A percentile compares a stretch with the other conserved stretches of the same genome.
Evolutionary conservation across 1,139 yeast genomes (phyloP).

Genomic region (Suhomyces bokatorum): DNA sequence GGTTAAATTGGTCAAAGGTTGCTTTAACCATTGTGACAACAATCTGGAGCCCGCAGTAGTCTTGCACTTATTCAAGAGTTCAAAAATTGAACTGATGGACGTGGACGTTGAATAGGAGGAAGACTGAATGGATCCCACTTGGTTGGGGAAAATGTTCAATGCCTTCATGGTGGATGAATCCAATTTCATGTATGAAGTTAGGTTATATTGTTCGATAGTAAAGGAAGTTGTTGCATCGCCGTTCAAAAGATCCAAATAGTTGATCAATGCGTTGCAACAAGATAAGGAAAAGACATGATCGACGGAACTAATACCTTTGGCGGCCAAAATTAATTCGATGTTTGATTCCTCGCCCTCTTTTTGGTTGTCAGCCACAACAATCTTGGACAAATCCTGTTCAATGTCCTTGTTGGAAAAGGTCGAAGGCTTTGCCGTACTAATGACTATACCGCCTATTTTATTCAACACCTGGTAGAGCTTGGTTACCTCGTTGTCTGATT

Average conservation of each 20-base stretch:
- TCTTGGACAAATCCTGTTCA: slow-evolving; percentile 69
- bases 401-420: slow-evolving; percentile 63
- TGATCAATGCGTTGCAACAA: slow-evolving; percentile 63
- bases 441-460: slow-evolving; percentile 68
- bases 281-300: slow-evolving; percentile 37
- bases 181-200: slow-evolving; percentile 78
- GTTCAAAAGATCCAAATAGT: slow-evolving; percentile 60
- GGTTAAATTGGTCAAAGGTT: slow-evolving; percentile 70
- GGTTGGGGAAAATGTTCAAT: slow-evolving; percentile 72
- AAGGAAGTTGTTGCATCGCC: slow-evolving; percentile 48
- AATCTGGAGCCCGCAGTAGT: slow-evolving; percentile 83
- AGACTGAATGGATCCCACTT: slow-evolving; percentile 35
- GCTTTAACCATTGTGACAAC: slow-evolving; percentile 92
- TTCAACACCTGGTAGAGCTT: slow-evolving; percentile 66
- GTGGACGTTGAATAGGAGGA: slow-evolving; percentile 34
- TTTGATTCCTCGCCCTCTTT: slow-evolving; percentile 27
- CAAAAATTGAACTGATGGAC: slow-evolving; percentile 60
- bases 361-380: slow-evolving; percentile 20
- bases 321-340: slow-evolving; percentile 56
- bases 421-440: slow-evolving; percentile 57
- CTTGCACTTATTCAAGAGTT: slow-evolving; percentile 82
- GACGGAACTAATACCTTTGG: slow-evolving; percentile 50
- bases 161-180: slow-evolving; percentile 91
- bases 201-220: slow-evolving; percentile 63
- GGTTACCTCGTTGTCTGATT: slow-evolving; percentile 37